phyloP scores from a whole-genome alignment of 1,139 yeast species.

The Saccharomyces pastorianus region DNA sequence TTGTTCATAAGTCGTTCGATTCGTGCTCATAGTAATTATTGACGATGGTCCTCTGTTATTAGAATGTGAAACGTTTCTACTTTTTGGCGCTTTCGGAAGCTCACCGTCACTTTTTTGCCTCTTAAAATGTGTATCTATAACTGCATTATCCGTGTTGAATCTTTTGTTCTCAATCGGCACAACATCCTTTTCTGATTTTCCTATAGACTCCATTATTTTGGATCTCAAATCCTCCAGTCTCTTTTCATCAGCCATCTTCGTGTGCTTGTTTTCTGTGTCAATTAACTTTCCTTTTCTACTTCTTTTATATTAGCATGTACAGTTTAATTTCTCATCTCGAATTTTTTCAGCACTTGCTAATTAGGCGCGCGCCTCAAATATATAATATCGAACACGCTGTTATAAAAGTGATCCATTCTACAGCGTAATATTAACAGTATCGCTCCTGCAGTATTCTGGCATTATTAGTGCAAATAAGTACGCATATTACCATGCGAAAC shows the following conservation, averaged over 20 bases:
- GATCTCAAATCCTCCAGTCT: constrained; percentile 25
- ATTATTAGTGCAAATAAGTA: background rate
- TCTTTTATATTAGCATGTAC: background rate
- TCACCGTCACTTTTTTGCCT: background rate
- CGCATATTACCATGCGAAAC: background rate
- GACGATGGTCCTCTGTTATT: background rate
- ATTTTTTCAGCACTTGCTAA: background rate
- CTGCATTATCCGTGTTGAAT: background rate
- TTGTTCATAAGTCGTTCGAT: background rate
- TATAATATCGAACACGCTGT: background rate
- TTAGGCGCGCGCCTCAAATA: background rate
- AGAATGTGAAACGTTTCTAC: background rate
- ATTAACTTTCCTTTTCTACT: background rate
- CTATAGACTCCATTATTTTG: constrained; percentile 26
- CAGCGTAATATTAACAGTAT: background rate
- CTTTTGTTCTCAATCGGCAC: constrained; percentile 3
- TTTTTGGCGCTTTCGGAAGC: background rate
- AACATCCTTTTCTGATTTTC: constrained; percentile 4
- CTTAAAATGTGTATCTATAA: background rate
- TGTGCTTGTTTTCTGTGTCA: background rate
- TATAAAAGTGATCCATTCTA: background rate
- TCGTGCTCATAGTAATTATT: background rate
- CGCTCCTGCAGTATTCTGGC: background rate
- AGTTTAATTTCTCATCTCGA: background rate
- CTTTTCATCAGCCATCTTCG: constrained; percentile 9